phyloP scores from a whole-genome alignment of 305 asterid genomes.

The Fraxinus albicans region DNA sequence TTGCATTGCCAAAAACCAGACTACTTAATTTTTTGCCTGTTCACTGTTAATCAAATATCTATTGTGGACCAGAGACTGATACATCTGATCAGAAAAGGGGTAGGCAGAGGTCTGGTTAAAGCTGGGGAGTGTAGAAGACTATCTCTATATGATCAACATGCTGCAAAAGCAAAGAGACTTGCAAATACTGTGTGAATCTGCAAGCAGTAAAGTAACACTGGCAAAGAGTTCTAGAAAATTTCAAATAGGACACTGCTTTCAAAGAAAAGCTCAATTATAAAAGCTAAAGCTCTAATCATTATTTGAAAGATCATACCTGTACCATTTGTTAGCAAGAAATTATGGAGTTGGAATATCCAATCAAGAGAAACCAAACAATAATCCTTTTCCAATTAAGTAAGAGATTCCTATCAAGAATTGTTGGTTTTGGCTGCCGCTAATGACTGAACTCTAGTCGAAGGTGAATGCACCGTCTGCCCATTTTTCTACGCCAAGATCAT shows the following conservation, averaged over 20 bases:
- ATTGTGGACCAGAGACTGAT: no score
- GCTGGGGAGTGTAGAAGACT: background rate
- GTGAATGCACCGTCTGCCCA: background rate
- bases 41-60: no score
- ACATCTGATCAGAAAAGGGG: background rate
- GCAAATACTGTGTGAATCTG: background rate
- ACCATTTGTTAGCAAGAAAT: background rate
- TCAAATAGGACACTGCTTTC: background rate
- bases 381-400: background rate
- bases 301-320: background rate
- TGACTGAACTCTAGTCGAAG: background rate
- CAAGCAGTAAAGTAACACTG: background rate
- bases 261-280: background rate
- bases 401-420: background rate
- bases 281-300: background rate
- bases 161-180: conserved; percentile 1
- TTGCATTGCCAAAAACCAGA: no score
- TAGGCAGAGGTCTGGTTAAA: background rate
- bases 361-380: background rate
- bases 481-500: background rate
- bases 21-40: no score
- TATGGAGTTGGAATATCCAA: background rate
- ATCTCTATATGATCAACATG: background rate
- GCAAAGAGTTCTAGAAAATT: background rate
- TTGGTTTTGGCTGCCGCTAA: background rate